Percentiles rank a stretch among this genome's conserved stretches.
Conservation (phyloP, 1,139 yeast species). For the Suhomyces coccinellae region DNA sequence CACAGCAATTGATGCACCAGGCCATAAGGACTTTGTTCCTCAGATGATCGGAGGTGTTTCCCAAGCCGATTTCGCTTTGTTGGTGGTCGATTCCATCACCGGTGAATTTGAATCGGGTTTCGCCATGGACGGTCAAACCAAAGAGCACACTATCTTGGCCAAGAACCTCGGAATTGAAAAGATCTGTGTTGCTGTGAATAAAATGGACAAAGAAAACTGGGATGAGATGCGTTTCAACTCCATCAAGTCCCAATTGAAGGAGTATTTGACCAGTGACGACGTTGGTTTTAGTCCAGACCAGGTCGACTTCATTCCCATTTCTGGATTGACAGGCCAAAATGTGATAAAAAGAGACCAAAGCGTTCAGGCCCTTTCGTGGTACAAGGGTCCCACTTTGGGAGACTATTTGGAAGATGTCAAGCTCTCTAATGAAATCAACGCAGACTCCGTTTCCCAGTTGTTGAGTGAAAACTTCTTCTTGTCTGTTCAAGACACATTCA, state of each 20-base stretch:
- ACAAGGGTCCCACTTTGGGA: constrained; percentile 64
- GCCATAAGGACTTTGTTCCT: constrained; percentile 52
- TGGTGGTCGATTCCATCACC: constrained; percentile 74
- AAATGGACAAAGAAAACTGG: constrained; percentile 82
- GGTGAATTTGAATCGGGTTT: constrained; percentile 93
- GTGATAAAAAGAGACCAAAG: constrained; percentile 52
- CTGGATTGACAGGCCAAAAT: constrained; percentile 84
- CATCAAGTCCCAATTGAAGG: constrained; percentile 57
- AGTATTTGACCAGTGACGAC: constrained; percentile 54
- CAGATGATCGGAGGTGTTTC: constrained; percentile 56
- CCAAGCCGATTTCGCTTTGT: constrained; percentile 66
- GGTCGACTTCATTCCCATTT: constrained; percentile 73
- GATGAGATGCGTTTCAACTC: constrained; percentile 60
- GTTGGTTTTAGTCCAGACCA: constrained; percentile 59
- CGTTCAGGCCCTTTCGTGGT: constrained; percentile 52
- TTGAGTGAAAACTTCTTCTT: constrained; percentile 45
- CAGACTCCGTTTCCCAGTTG: constrained; percentile 19
- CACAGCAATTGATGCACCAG: constrained; percentile 94
- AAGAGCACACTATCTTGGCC: constrained; percentile 87
- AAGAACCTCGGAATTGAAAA: constrained; percentile 77
- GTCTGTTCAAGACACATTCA: constrained; percentile 50
- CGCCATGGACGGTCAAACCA: constrained; percentile 85
- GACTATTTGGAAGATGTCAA: constrained; percentile 49
- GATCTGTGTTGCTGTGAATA: constrained; percentile 79
- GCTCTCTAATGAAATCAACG: constrained; percentile 15